Base-by-base conservation (phyloP, 805 yeast species). In the Ogataea trehaloabstinens region DNA sequence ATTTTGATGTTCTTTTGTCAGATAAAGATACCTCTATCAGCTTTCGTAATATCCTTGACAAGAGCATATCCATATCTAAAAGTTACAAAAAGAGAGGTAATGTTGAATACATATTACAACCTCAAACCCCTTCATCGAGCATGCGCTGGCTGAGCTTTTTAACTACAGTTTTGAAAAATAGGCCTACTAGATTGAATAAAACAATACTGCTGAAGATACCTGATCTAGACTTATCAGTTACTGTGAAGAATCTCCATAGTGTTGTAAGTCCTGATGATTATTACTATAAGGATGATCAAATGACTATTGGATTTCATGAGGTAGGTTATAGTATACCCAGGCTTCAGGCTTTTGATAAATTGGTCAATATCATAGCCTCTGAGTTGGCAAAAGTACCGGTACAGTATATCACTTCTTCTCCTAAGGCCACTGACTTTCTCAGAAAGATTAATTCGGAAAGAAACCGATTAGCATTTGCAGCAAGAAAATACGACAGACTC, bases 401-500 rank as follows among this genome's bases (percentile, higher is more conserved):
- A 20, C 6, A 34, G 29, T 35, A 45, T 7, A 13, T 41, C 5
- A 35, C 44, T 0, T 17, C 37, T 4, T 21, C 42, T 7, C 25
- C 45, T 1, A 35, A 18, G 12, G 43, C 51, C 2, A 17, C 28
- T 4, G 29, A 38, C 2, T 56, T 58, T 24, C 8, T 60, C 1
- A 12, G 28, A 3, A 42, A 35, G 22, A 22, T 60, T 13, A 50
- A 44, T 24, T 59, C 58, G 13, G 53, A 58, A 12, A 45, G 56
- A 45, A 45, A 54, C 15, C 34, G 36, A 15, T 41, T 60, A 17
- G 57, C 67, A 56, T 55, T 73, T 54, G 81, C 74, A 49, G 80
- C 82, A 70, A 78, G 78, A 42, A 66, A 75, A 38, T 85, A 82
- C 55, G 96, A 89, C 58, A 64, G 90, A 31, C 54, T 89, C 6